Base-by-base conservation (phyloP, 1,139 yeast genomes). In the Sugiyamaella neomexicana region DNA sequence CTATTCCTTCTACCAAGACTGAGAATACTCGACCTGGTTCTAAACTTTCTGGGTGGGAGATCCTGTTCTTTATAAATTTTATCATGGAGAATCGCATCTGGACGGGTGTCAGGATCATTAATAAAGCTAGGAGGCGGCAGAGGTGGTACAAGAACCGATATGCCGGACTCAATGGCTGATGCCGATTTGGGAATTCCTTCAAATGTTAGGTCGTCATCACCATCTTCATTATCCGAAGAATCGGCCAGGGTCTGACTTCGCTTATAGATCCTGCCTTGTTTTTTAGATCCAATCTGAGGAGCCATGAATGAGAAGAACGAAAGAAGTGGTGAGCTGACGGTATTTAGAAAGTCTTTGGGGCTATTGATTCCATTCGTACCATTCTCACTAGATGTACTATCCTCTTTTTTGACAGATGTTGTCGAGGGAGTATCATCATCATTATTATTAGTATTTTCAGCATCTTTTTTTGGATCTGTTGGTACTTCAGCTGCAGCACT, bases 141-240 rank as follows among this genome's bases (percentile, higher is more conserved):
- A 1, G 97, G 96, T 0, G 98, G 98, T n/a, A 89, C 70, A 2
- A 93, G 71, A 9, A 90, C 80, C 0, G 90, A 80, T 1, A 89
- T 80, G 0, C 95, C 96, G 1, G 96, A 84, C 60, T 87, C 90
- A n/a, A 91, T 70, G 55, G 91, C 81, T 0, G 95, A 86, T 0
- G 95, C 77, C 62, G 83, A 87, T 1, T 91, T 93, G 6, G 83
- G 82, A 2, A 79, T 55, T 44, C 40, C 59, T 31, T 50, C 55
- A 8, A 52, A 45, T 7, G 38, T 50, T 15, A 58, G 55, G 12
- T 59, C 62, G 5, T 61, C 62, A 20, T 60, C 64, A 8, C 25
- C 53, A 13, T 49, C 60, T 1, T 65, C 66, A 9, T 62, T 65
- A 2, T 58, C 64, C n/a, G 43, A 59, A 13, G 53, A 55, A 55